Percentiles rank a stretch among this genome's conserved stretches.
These are phyloP conservation scores for Aspergillus thermomutatus DNA, from an alignment of 2,329 filamentous ascomycete species.

Conservation along the genomic window DNA sequence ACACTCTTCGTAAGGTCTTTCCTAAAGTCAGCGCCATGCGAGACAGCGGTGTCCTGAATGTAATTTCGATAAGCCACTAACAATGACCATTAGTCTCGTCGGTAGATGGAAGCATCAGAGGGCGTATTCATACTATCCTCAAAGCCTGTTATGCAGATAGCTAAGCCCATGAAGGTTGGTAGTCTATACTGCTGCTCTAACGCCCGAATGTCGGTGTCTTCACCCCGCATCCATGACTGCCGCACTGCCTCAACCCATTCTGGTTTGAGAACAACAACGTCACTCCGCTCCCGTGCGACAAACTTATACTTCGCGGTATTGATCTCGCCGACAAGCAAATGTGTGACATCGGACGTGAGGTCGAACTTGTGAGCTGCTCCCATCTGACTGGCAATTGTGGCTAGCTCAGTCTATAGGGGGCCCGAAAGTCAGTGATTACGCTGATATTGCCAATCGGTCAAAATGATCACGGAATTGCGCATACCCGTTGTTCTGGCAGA, in stretches of 20 bases:
- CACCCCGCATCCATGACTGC: constrained; percentile 74
- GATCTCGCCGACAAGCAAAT: constrained; percentile 85
- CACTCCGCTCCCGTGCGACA: constrained; percentile 82
- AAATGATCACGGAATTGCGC: constrained; percentile 23
- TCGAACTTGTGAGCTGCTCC: constrained; percentile 86
- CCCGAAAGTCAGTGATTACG: constrained; percentile 1
- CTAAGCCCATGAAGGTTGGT: constrained; percentile 50
- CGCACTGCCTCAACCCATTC: constrained; percentile 81
- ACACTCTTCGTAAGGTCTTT: constrained; percentile 82
- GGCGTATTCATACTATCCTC: constrained; percentile 53
- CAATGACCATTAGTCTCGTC: constrained; percentile 4
- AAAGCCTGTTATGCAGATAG: constrained; percentile 68
- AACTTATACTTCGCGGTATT: constrained; percentile 93
- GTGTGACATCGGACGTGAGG: constrained; percentile 91
- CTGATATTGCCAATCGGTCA: background rate
- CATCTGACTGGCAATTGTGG: constrained; percentile 64
- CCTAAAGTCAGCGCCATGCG: constrained; percentile 78
- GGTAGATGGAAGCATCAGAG: constrained; percentile 1
- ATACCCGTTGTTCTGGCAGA: constrained; percentile 71
- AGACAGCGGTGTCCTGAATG: constrained; percentile 64
- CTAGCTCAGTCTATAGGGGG: constrained; percentile 37
- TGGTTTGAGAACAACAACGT: constrained; percentile 78
- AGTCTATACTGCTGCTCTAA: constrained; percentile 60
- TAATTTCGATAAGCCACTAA: constrained; percentile 63
- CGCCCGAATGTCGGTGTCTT: constrained; percentile 66